Conservation (phyloP, 2,329 filamentous ascomycete species). For the Immersiporthe knoxdaviesiana region DNA sequence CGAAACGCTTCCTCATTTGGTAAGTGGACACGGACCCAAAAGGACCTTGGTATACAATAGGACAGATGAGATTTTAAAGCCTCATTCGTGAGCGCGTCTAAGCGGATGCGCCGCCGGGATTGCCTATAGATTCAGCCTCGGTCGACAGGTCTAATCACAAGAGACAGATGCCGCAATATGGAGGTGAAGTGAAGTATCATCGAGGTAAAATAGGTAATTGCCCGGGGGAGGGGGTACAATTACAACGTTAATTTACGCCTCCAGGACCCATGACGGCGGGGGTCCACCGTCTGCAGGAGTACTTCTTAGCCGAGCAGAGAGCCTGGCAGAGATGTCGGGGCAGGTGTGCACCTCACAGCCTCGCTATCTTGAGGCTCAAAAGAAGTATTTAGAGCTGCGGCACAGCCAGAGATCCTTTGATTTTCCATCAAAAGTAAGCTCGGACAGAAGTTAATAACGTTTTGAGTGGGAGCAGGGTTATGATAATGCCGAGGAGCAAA, state of each 20-base stretch:
- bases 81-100: not conserved
- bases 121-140: not conserved
- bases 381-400: not conserved
- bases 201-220: not conserved
- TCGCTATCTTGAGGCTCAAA: not conserved
- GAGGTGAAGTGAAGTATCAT: not conserved
- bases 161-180: not conserved
- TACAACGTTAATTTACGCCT: not conserved
- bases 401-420: not conserved
- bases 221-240: no score
- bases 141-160: not conserved
- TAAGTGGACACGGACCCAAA: not conserved
- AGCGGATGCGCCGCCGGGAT: not conserved
- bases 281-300: no score
- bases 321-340: no score
- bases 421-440: not conserved
- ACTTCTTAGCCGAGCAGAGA: no score
- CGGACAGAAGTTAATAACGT: not conserved
- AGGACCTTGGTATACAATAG: not conserved
- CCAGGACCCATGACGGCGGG: not conserved
- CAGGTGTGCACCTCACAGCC: no score
- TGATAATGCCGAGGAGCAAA: not conserved
- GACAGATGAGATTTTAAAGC: not conserved
- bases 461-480: no score
- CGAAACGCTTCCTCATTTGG: not conserved